Conservation (phyloP, 495 filamentous ascomycete species). For the Bathelium albidoporum region DNA sequence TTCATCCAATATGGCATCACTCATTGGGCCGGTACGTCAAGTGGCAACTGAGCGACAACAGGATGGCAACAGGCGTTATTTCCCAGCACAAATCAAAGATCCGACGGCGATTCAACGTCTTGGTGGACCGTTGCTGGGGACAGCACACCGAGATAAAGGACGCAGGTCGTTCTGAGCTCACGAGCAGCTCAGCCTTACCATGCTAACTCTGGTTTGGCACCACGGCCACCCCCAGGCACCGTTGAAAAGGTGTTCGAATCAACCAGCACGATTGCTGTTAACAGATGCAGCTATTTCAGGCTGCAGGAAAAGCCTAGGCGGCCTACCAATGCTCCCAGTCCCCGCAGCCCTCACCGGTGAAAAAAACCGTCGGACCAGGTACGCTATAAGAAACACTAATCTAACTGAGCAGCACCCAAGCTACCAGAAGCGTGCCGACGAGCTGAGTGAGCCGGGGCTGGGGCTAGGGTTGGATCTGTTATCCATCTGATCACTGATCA, state of each 20-base stretch:
- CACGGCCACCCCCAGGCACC: background rate
- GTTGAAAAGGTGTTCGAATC: background rate
- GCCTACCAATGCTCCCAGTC: background rate
- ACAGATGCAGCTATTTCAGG: constrained; percentile 4
- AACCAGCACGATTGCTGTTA: background rate
- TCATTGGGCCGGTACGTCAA: background rate
- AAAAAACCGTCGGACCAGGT: constrained; percentile 4
- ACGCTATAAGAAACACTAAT: constrained; percentile 6
- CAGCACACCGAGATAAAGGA: background rate
- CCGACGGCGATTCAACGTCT: background rate
- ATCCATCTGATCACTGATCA: background rate
- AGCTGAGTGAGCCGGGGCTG: background rate
- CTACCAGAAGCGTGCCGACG: background rate
- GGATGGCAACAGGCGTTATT: background rate
- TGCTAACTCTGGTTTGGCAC: constrained; percentile 1
- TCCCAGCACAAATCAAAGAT: background rate
- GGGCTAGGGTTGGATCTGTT: background rate
- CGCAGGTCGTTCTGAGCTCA: background rate
- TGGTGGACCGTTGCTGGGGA: background rate
- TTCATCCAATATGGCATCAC: background rate
- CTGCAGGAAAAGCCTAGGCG: background rate
- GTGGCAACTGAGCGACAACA: background rate
- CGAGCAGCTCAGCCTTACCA: background rate
- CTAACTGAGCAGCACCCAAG: background rate
- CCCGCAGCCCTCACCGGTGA: constrained; percentile 1